These are phyloP conservation scores for Agaricales sp. DNA, from an alignment of 1,284 basidiomycete genomes.

Conservation along the genomic window DNA sequence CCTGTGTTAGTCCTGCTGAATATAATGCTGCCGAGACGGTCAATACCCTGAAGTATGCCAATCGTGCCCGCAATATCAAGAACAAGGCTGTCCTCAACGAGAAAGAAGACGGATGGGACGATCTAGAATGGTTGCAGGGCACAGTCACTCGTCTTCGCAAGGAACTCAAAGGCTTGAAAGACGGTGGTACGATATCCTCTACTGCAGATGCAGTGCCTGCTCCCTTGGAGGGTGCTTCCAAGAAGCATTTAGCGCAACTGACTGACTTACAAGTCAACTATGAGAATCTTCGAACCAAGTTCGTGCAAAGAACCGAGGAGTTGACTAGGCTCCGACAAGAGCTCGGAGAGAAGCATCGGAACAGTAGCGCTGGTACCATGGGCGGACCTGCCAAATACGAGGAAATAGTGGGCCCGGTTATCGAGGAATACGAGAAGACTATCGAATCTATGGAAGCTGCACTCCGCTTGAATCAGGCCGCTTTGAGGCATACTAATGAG, in stretches of 20 bases:
- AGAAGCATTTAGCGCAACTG: conserved; percentile 69
- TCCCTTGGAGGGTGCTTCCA: conserved; percentile 46
- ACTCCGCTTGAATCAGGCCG: conserved; percentile 82
- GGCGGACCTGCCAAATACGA: conserved; percentile 81
- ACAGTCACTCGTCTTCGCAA: conserved; percentile 78
- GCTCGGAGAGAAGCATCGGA: conserved; percentile 61
- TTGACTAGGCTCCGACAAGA: conserved; percentile 69
- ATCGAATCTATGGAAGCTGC: conserved; percentile 94
- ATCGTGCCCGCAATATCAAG: conserved; percentile 95
- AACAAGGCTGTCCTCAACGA: conserved; percentile 90
- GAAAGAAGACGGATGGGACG: conserved; percentile 97
- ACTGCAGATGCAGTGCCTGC: conserved; percentile 21
- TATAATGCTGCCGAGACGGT: conserved; percentile 93
- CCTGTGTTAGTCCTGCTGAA: conserved; percentile 93
- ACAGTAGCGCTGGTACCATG: conserved; percentile 47
- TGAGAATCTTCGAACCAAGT: conserved; percentile 75
- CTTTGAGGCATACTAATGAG: conserved; percentile 84
- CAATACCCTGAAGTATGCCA: conserved; percentile 97
- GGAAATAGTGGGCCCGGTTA: conserved; percentile 94
- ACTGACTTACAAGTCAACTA: conserved; percentile 74
- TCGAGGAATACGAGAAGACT: conserved; percentile 98
- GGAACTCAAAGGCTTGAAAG: conserved; percentile 73
- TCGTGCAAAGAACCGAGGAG: conserved; percentile 80
- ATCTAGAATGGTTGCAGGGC: conserved; percentile 91
- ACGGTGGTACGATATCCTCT: conserved; percentile 33